Conservation (phyloP, 805 yeast genomes). For the Ogataea wickerhamii region DNA sequence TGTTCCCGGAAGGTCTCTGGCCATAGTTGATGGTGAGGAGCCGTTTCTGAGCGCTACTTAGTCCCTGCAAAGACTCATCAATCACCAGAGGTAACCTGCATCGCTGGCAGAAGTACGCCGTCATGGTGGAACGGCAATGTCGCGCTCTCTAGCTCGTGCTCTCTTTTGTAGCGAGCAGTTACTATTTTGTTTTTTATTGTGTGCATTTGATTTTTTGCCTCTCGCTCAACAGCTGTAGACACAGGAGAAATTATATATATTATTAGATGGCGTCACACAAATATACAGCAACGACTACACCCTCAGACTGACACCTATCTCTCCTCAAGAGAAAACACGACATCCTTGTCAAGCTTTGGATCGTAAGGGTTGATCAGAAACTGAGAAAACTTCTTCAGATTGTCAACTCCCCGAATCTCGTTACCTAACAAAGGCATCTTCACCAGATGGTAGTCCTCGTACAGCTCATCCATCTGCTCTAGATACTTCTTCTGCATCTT, state of each 20-base stretch:
- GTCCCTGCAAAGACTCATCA: conserved; percentile 51
- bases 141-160: too few species aligned
- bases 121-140: conserved; percentile 22
- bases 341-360: conserved; percentile 54
- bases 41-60: conserved; percentile 53
- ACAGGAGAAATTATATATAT: too few species aligned
- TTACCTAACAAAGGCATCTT: conserved; percentile 93
- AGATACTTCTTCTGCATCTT: conserved; percentile 94
- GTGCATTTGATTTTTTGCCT: too few species aligned
- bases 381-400: conserved; percentile 77
- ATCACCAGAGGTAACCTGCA: conserved; percentile 57
- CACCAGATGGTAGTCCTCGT: conserved; percentile 95
- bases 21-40: conserved; percentile 40
- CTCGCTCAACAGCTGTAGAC: too few species aligned
- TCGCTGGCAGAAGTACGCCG: conserved; percentile 48
- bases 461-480: conserved; percentile 92
- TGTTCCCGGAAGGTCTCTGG: conserved; percentile 16
- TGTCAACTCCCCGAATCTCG: conserved; percentile 91
- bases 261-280: too few species aligned
- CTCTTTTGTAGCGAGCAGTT: too few species aligned
- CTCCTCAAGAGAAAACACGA: conserved; percentile 55
- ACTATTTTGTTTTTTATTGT: too few species aligned
- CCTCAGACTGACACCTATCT: conserved; percentile 17
- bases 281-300: neutral
- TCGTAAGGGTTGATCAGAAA: conserved; percentile 76